These are phyloP conservation scores for Phylloporus rhodoxanthus DNA, from an alignment of 768 basidiomycete genomes.

Conservation along the genomic window DNA sequence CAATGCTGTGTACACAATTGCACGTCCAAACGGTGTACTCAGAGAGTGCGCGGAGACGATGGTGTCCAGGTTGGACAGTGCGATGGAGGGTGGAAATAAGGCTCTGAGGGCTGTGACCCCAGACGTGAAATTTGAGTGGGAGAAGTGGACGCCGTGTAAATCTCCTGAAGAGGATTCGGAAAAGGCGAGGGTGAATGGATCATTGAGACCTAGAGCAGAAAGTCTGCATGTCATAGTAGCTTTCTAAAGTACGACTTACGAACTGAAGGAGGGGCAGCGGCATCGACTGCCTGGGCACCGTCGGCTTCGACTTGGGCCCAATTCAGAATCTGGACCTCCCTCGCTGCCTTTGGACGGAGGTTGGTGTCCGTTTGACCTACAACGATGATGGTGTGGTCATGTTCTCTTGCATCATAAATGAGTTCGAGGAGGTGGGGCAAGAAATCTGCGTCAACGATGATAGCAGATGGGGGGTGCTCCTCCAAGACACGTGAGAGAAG, in stretches of 20 bases:
- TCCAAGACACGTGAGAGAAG: conserved; percentile 65
- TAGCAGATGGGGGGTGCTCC: conserved; percentile 60
- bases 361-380: conserved; percentile 57
- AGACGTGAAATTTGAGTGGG: conserved; percentile 82
- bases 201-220: conserved; percentile 32
- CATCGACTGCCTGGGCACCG: conserved; percentile 45
- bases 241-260: conserved; percentile 38
- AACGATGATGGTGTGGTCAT: conserved; percentile 58
- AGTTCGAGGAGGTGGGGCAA: conserved; percentile 67
- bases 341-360: conserved; percentile 41
- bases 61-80: conserved; percentile 67
- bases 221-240: not conserved
- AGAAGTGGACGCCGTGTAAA: conserved; percentile 59
- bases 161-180: conserved; percentile 47
- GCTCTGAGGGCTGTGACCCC: conserved; percentile 78
- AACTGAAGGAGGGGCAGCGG: conserved; percentile 40
- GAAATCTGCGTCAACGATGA: conserved; percentile 64
- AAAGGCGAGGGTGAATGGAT: conserved; percentile 67
- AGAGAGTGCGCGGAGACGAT: conserved; percentile 71
- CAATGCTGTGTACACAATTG: conserved; percentile 73
- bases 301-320: conserved; percentile 71
- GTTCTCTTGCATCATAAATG: conserved; percentile 54
- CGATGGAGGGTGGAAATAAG: conserved; percentile 66
- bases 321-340: conserved; percentile 49
- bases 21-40: conserved; percentile 72